Conservation (phyloP, 768 basidiomycete genomes). For the Naganishia friedmannii region DNA sequence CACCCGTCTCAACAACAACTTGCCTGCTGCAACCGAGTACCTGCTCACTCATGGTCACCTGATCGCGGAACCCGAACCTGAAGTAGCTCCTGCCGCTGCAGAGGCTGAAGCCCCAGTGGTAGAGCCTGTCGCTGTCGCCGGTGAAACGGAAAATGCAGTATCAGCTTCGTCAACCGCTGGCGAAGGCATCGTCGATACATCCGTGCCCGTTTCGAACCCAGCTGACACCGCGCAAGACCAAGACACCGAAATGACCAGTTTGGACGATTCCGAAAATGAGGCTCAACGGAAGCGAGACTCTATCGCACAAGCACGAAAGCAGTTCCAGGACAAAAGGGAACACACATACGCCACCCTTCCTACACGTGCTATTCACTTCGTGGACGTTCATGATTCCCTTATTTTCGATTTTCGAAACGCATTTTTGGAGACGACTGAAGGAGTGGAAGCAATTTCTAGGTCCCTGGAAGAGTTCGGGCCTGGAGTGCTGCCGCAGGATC, state of each 20-base stretch:
- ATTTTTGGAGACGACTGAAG: conserved; percentile 65
- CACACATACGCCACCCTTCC: conserved; percentile 66
- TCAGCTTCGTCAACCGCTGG: conserved; percentile 23
- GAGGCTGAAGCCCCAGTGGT: conserved; percentile 28
- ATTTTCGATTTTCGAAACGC: conserved; percentile 83
- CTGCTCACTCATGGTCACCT: conserved; percentile 64
- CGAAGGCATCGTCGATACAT: not conserved
- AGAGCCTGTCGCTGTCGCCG: conserved; percentile 20
- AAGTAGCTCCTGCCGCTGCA: not conserved
- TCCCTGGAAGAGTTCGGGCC: conserved; percentile 66
- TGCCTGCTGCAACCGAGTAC: conserved; percentile 81
- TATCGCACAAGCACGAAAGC: conserved; percentile 25
- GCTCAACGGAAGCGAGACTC: conserved; percentile 56
- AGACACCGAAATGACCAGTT: not conserved
- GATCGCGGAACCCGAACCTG: conserved; percentile 33
- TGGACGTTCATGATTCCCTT: conserved; percentile 81
- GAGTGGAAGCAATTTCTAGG: conserved; percentile 70
- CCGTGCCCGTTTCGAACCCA: not conserved
- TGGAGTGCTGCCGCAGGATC: not conserved
- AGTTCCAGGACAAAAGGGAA: conserved; percentile 63
- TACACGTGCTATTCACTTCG: conserved; percentile 67
- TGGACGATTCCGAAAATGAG: conserved; percentile 22
- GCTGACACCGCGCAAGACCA: not conserved
- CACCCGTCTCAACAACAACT: conserved; percentile 77
- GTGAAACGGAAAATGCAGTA: conserved; percentile 20